A percentile compares a stretch with the other conserved stretches of the same genome.
Evolutionary conservation across 2,329 filamentous ascomycete genomes (phyloP).

Genomic region (Samsoniella hepiali): DNA sequence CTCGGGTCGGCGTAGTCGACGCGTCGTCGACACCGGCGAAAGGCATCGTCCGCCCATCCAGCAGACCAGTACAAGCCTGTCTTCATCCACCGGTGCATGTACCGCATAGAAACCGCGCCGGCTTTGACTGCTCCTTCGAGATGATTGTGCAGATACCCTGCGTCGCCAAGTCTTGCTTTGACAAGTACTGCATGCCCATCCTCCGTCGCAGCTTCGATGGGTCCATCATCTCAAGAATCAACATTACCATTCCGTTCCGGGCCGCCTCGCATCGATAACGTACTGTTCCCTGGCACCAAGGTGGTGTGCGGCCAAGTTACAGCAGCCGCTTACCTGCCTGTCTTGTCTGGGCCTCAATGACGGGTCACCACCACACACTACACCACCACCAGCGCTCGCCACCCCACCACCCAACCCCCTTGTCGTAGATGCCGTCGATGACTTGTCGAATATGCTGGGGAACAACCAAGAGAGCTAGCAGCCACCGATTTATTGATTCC

Average conservation of each 20-base stretch:
- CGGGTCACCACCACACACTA: conserved; percentile 3
- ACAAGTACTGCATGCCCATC: neutral
- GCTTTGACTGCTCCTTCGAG: neutral
- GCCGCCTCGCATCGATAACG: neutral
- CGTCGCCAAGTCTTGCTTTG: neutral
- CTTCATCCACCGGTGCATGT: neutral
- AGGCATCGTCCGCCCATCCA: neutral
- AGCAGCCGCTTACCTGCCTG: conserved; percentile 5
- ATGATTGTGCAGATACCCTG: neutral
- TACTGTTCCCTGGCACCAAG: neutral
- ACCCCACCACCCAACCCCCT: neutral
- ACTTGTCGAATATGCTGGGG: conserved; percentile 1
- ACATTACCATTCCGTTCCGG: neutral
- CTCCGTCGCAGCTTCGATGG: neutral
- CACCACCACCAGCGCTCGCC: neutral
- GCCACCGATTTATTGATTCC: neutral
- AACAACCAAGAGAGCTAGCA: neutral
- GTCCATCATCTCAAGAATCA: neutral
- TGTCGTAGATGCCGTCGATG: neutral
- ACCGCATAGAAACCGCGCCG: neutral
- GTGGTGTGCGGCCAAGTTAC: conserved; percentile 8
- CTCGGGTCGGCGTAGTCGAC: neutral
- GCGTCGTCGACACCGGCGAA: neutral
- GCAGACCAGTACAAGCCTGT: neutral
- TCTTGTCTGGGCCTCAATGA: neutral